These are phyloP conservation scores for Reticulascus tulasneorum DNA, from an alignment of 2,329 filamentous ascomycete species.

Conservation along the genomic window DNA sequence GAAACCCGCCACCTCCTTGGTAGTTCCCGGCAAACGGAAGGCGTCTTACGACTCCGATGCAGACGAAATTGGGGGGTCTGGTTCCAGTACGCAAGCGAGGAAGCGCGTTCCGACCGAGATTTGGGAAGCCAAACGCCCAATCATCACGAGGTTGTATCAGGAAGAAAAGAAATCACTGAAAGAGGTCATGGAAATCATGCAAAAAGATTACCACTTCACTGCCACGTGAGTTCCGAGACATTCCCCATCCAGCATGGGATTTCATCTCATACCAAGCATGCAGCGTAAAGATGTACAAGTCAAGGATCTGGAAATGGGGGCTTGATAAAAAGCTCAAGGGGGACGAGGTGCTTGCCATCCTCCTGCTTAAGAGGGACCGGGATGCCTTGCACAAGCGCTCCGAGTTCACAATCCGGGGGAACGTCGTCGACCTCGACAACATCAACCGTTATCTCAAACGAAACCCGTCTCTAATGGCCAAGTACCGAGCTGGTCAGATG, in stretches of 20 bases:
- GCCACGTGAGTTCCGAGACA: constrained; percentile 29
- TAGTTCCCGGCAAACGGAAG: constrained; percentile 16
- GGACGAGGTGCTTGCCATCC: constrained; percentile 34
- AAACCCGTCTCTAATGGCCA: constrained; percentile 30
- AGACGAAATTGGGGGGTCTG: constrained; percentile 21
- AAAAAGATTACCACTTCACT: constrained; percentile 31
- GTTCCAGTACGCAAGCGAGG: constrained; percentile 8
- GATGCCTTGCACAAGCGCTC: constrained; percentile 28
- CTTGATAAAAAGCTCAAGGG: constrained; percentile 39
- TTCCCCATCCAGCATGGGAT: neutral
- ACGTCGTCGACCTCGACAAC: constrained; percentile 33
- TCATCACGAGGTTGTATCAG: constrained; percentile 34
- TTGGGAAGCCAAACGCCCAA: constrained; percentile 29
- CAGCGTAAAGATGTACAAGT: constrained; percentile 40
- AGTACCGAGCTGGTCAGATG: constrained; percentile 24
- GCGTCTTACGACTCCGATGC: constrained; percentile 23
- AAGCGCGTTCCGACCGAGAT: constrained; percentile 27
- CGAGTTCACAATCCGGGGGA: constrained; percentile 33
- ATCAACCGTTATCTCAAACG: constrained; percentile 36
- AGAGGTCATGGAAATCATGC: constrained; percentile 35
- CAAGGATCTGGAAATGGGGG: constrained; percentile 37
- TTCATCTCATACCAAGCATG: constrained; percentile 1
- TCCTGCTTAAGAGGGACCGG: constrained; percentile 31
- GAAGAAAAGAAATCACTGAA: constrained; percentile 36
- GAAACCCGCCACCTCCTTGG: constrained; percentile 2